Base-by-base conservation (phyloP, 2,329 filamentous ascomycete species). In the Dothistroma septosporum region DNA sequence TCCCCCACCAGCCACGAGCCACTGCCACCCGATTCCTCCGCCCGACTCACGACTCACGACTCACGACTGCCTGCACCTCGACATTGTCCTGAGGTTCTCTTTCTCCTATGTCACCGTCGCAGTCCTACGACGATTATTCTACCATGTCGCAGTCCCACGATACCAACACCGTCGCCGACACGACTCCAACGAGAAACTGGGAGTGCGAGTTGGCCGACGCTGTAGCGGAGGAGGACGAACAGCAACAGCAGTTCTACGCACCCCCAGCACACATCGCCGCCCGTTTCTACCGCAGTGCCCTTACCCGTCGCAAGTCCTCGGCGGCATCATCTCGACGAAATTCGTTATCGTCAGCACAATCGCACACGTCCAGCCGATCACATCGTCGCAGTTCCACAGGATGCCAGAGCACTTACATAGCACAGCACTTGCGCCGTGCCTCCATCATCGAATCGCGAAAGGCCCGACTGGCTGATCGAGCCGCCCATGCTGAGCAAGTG, bases 401-500 rank as follows among this genome's bases (percentile, higher is more conserved):
- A 52, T 79, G 77, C 62, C 88, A 91, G 76, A 91, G 87, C 79
- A 90, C 89, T 73, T 83, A 90, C 74, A 80, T 92, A 58, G 89
- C 89, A 59, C 89, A 92, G 72, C 89, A 92, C 72, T 80, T 92
- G 59, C 89, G 90, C 48, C 86, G 90, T 57, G 87, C 89, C 53
- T 91, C 88, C 16, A 92, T 93, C 61, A 83, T 93, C 63, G 90
- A 92, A 74, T 88, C 88, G 66, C 87, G 90, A 63, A 91, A 90
- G 72, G 89, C 90, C 14, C 84, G 90, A 21, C 81, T 94, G 19
- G 90, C 90, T 58, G 90, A 92, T 74, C 82, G 90, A 59, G 90
- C 90, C 31, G 88, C 88, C 8, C 90, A 94, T 74, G 90, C 88
- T 22, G 90, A 94, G 75, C 91, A 92, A 73, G 90, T 94, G 16